A percentile compares a stretch with the other conserved stretches of the same genome.
phyloP scores from a whole-genome alignment of 2,329 filamentous ascomycete genomes.

The Drechslerella stenobrocha region DNA sequence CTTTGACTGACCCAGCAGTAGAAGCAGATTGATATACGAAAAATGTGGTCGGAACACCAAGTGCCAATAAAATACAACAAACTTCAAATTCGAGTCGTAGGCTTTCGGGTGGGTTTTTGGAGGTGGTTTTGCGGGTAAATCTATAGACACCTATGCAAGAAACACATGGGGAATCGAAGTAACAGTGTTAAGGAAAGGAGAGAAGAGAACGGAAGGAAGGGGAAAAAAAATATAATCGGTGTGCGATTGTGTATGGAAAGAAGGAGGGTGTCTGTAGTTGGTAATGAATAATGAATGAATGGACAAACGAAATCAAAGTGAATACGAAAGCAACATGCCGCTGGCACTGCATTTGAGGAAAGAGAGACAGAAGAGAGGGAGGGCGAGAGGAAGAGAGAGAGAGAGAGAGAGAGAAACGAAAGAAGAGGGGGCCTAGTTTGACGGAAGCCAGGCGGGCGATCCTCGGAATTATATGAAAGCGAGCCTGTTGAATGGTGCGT shows the following conservation, averaged over 20 bases:
- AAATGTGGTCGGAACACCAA: neutral
- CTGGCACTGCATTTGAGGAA: conserved; percentile 5
- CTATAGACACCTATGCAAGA: no score
- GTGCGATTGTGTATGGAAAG: conserved; percentile 4
- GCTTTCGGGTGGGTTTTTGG: neutral
- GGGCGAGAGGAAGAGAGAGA: neutral
- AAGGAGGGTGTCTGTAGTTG: neutral
- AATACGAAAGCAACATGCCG: conserved; percentile 23
- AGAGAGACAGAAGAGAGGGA: conserved; percentile 1
- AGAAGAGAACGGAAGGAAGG: conserved; percentile 5
- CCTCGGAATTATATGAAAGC: conserved; percentile 49
- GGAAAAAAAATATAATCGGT: neutral
- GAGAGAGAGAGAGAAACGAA: conserved; percentile 21
- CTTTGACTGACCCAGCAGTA: conserved; percentile 4
- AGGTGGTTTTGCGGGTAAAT: no score
- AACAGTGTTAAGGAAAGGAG: conserved; percentile 4
- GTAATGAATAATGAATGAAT: conserved; percentile 10
- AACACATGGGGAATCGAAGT: neutral
- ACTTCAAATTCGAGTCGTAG: conserved; percentile 1
- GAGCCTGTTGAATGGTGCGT: conserved; percentile 37
- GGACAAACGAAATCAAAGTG: conserved; percentile 21
- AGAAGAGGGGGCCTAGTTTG: conserved; percentile 16
- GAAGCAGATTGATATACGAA: neutral
- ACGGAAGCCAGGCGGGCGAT: conserved; percentile 35
- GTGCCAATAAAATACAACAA: conserved; percentile 3